Conservation (phyloP, 1,284 basidiomycete genomes). For the Kalmanozyma brasiliensis region DNA sequence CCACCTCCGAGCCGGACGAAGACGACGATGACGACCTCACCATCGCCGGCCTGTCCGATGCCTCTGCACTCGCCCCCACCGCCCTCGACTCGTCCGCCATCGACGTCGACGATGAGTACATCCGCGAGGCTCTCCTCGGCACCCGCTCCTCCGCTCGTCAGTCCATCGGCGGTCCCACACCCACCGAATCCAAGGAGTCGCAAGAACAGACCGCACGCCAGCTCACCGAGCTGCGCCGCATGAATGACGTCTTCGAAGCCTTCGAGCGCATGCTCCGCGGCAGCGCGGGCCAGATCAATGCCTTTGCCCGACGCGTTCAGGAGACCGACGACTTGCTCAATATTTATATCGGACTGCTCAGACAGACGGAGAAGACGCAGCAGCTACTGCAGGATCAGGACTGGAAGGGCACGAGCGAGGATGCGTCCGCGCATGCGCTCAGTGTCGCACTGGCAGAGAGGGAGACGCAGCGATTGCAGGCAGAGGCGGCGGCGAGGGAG, state of each 20-base stretch:
- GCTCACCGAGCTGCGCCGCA: conserved; percentile 53
- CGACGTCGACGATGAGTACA: conserved; percentile 46
- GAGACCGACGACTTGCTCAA: conserved; percentile 62
- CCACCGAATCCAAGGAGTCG: conserved; percentile 39
- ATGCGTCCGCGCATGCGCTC: conserved; percentile 44
- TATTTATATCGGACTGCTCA: conserved; percentile 58
- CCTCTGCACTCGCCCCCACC: conserved; percentile 13
- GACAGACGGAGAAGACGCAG: conserved; percentile 60
- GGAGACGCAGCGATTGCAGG: conserved; percentile 44
- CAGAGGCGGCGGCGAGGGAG: conserved; percentile 36
- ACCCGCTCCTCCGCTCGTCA: conserved; percentile 29
- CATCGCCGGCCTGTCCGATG: conserved; percentile 21
- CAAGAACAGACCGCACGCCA: conserved; percentile 54
- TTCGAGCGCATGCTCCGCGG: conserved; percentile 58
- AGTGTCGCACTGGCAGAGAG: conserved; percentile 41
- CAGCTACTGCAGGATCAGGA: conserved; percentile 52
- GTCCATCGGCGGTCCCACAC: conserved; percentile 30
- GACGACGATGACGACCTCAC: conserved; percentile 41
- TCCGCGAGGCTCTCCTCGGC: conserved; percentile 45
- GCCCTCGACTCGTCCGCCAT: conserved; percentile 9
- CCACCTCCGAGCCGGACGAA: conserved; percentile 24
- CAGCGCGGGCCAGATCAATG: conserved; percentile 59
- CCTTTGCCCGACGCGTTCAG: conserved; percentile 50
- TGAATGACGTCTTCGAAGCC: conserved; percentile 63
- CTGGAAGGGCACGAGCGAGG: conserved; percentile 61